Evolutionary conservation across 257 asterid genomes (phyloP).

Genomic region (Fraxinus anomala): DNA sequence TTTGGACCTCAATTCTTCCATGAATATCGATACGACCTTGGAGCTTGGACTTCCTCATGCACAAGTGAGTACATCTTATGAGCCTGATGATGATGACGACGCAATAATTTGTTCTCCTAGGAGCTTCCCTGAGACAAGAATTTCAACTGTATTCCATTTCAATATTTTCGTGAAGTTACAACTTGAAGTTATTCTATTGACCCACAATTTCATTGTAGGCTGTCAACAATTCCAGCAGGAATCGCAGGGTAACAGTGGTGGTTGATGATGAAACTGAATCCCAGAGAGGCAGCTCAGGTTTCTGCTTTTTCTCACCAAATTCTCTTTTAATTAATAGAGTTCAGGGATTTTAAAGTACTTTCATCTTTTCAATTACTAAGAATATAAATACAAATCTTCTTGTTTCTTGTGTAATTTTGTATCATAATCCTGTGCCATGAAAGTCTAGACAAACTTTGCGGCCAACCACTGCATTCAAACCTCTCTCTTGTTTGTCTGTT

Average conservation of each 20-base stretch:
- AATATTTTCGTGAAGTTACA: too few relatives aligned
- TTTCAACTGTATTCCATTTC: not conserved
- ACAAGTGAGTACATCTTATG: not conserved
- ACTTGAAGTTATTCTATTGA: not conserved
- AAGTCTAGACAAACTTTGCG: too few relatives aligned
- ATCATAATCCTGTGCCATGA: too few relatives aligned
- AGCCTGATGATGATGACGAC: conserved; percentile 20
- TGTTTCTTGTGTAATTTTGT: too few relatives aligned
- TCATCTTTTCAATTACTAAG: too few relatives aligned
- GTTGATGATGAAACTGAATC: conserved; percentile 9
- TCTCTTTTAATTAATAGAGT: not conserved
- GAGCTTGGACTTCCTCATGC: conserved; percentile 7
- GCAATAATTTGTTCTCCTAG: conserved; percentile 19
- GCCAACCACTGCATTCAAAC: too few relatives aligned
- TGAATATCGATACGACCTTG: not conserved
- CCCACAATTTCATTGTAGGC: not conserved
- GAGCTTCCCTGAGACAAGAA: conserved; percentile 14
- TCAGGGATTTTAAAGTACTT: too few relatives aligned
- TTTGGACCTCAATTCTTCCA: conserved; percentile 17
- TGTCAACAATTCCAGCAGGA: conserved; percentile 8
- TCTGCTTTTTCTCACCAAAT: not conserved
- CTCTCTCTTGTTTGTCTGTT: too few relatives aligned
- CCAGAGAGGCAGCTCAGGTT: conserved; percentile 12
- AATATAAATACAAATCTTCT: too few relatives aligned
- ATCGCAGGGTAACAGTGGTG: conserved; percentile 3